A percentile compares a stretch with the other conserved stretches of the same genome.
Evolutionary conservation across 768 basidiomycete genomes (phyloP).

Genomic region (Butyriboletus loyo): DNA sequence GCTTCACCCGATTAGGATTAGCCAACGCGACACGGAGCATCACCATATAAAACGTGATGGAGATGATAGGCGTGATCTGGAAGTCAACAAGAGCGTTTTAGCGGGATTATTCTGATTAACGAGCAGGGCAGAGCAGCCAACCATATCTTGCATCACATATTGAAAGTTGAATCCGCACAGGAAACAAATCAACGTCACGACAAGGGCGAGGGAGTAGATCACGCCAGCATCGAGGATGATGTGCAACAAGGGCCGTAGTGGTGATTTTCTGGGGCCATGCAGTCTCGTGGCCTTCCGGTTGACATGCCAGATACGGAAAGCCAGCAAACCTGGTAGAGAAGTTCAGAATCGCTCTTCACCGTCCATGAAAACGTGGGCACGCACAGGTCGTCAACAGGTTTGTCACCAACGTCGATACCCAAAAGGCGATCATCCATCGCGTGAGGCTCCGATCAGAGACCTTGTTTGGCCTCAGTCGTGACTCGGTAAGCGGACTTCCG

Average conservation of each 20-base stretch:
- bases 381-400: background rate
- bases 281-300: background rate
- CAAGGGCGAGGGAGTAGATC: background rate
- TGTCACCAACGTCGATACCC: background rate
- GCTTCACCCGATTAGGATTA: background rate
- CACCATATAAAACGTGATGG: background rate
- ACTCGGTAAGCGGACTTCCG: too few species aligned
- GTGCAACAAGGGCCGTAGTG: background rate
- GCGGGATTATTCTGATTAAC: too few species aligned
- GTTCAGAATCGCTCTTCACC: background rate
- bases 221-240: slow-evolving; percentile 3
- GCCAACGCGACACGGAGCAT: background rate
- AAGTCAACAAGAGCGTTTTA: background rate
- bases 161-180: background rate
- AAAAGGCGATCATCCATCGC: background rate
- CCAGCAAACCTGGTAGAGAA: background rate
- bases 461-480: accelerated
- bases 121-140: background rate
- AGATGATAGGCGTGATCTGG: background rate
- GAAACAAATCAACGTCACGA: background rate
- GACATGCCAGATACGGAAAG: background rate
- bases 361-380: background rate
- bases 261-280: background rate
- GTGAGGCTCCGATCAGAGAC: background rate
- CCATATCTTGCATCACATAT: slow-evolving; percentile 5